Evolutionary conservation across 139 green algal species (phyloP), one percentile per base, ranked within the genome.

Genomic region (Micromonas pusilla): DNA sequence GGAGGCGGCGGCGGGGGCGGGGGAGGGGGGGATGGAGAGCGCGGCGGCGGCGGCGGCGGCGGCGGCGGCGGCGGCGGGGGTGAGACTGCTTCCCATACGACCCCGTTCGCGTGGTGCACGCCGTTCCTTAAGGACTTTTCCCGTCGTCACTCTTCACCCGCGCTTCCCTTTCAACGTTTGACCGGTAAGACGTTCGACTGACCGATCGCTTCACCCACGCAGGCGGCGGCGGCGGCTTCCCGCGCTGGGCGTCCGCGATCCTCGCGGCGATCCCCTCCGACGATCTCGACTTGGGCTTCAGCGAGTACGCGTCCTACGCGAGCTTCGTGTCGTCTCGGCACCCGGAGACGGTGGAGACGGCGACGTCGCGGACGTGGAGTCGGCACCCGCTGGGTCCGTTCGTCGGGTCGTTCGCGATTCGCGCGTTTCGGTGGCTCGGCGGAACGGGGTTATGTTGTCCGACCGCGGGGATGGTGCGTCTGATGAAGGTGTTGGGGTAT

Each of bases 261-360:
- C 26, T 78, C 1, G 28, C 23, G 1, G 23, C 26, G 31, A 5
- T 28, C 13, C 13, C 45, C 28, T 5, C 6, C 23, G 30, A 78
- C 21, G 23, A 67, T 30, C 26, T 67, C 28, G 6, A 67, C 13
- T 30, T 78, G 13, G 72, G 72, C 9, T 78, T 78, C 33, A 54
- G n/a, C 2, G 72, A 78, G 28, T 78, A 78, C 52, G 53, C 26
- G 19, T 53, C 72, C 25, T 78, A 78, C 72, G 72, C 72, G 30
- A 68, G 45, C n/a, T 78, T 30, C 23, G 68, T 75, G 23, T 23
- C 36, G 1, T 20, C 20, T 3, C 36, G 30, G 19, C 37, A 75
- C 6, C 37, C 36, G 6, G 68, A 75, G 21, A 28, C 23, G 3
- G 68, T 75, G 68, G 38, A 75, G 31, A 21, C 31, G 68, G 26